Evolutionary conservation across 2,329 filamentous ascomycete genomes (phyloP).

Genomic region (Penicillium brevicompactum): DNA sequence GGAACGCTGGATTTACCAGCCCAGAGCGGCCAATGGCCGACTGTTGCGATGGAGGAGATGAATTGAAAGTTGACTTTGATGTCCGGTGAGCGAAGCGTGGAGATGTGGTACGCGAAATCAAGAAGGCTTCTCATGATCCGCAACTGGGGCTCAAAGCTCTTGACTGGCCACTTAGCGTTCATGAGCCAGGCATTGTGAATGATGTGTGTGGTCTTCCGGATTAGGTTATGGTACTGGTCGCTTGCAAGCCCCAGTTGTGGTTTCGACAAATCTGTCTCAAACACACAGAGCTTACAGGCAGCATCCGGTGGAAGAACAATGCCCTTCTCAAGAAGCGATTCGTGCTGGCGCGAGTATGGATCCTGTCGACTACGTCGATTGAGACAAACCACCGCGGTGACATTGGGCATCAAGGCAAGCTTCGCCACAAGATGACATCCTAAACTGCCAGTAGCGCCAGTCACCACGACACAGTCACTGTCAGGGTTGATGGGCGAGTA

Average conservation of each 20-base stretch:
- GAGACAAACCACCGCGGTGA: conserved; percentile 2
- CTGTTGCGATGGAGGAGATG: conserved; percentile 25
- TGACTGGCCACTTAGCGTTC: neutral
- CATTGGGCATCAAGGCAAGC: neutral
- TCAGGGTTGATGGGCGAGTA: neutral
- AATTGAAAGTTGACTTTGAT: neutral
- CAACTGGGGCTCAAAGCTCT: neutral
- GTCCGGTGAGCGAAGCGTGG: neutral
- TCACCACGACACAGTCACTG: conserved; percentile 4
- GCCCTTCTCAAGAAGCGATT: neutral
- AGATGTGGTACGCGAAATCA: neutral
- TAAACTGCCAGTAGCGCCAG: conserved; percentile 11
- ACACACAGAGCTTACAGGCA: neutral
- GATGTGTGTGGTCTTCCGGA: neutral
- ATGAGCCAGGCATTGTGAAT: conserved; percentile 6
- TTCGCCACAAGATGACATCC: conserved; percentile 1
- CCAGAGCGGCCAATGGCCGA: conserved; percentile 35
- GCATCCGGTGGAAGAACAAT: neutral
- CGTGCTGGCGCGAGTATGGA: neutral
- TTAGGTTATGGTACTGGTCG: neutral
- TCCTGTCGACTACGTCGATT: neutral
- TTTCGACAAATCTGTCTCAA: conserved; percentile 1
- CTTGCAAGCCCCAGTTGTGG: neutral
- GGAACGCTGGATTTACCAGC: conserved; percentile 38
- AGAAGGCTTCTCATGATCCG: neutral